These are phyloP conservation scores for Oidiodendron maius DNA, from an alignment of 495 filamentous ascomycete genomes.

Conservation along the genomic window DNA sequence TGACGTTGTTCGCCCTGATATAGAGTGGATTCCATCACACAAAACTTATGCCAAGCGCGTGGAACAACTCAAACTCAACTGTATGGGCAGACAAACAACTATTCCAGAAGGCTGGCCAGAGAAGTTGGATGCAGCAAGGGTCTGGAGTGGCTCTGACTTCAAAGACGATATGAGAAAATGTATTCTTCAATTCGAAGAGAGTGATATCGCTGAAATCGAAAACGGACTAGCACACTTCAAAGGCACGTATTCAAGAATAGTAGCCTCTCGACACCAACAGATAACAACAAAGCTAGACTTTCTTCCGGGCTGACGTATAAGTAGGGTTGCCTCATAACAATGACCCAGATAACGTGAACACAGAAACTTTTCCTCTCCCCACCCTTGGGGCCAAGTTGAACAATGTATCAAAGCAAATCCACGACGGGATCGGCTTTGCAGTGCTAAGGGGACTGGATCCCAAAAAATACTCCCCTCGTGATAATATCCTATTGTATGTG, in stretches of 20 bases:
- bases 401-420: constrained; percentile 45
- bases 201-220: constrained; percentile 51
- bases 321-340: constrained; percentile 37
- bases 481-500: constrained; percentile 58
- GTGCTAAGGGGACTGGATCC: constrained; percentile 54
- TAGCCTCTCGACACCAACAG: not conserved
- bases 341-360: constrained; percentile 40
- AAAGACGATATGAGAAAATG: constrained; percentile 44
- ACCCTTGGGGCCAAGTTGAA: constrained; percentile 40
- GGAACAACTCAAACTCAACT: no score
- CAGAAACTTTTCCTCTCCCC: constrained; percentile 52
- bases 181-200: constrained; percentile 40
- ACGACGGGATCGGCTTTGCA: constrained; percentile 55
- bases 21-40: no score
- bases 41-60: no score
- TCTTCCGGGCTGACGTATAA: no score
- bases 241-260: constrained; percentile 22
- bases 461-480: constrained; percentile 43
- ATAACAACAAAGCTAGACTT: constrained; percentile 1
- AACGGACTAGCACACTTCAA: constrained; percentile 49
- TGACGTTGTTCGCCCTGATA: no score
- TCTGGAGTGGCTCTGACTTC: constrained; percentile 53
- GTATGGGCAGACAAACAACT: no score
- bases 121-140: constrained; percentile 40
- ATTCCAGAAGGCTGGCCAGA: constrained; percentile 48